phyloP scores from a whole-genome alignment of 495 filamentous ascomycete species.

The Platismatia glauca region DNA sequence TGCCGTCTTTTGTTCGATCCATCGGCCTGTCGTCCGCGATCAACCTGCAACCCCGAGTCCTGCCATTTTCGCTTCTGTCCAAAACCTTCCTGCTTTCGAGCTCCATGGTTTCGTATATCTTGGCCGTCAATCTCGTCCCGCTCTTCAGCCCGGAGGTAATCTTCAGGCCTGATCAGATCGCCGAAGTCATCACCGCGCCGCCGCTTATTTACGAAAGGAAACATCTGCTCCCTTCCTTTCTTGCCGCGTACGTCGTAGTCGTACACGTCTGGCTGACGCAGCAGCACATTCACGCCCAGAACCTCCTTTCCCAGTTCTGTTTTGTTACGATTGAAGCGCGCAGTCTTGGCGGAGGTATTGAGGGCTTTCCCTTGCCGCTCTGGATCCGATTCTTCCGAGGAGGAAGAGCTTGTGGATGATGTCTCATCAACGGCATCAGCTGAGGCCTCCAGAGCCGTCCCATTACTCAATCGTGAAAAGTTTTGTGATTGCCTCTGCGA shows the following conservation, averaged over 20 bases:
- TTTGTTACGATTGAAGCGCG: conserved; percentile 72
- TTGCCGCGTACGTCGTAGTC: conserved; percentile 92
- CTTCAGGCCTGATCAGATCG: conserved; percentile 84
- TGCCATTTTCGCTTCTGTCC: conserved; percentile 95
- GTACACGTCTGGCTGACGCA: conserved; percentile 78
- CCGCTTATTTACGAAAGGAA: conserved; percentile 72
- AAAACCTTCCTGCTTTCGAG: conserved; percentile 49
- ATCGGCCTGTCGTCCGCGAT: conserved; percentile 32
- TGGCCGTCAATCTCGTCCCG: conserved; percentile 68
- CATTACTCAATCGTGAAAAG: conserved; percentile 58
- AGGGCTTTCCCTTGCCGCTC: conserved; percentile 88
- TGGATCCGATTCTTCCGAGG: conserved; percentile 79
- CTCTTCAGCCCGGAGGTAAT: conserved; percentile 90
- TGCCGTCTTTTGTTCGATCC: conserved; percentile 40
- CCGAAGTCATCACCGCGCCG: conserved; percentile 85
- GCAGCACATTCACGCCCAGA: conserved; percentile 78
- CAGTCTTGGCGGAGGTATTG: conserved; percentile 74
- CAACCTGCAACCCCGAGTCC: conserved; percentile 42
- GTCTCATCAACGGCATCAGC: conserved; percentile 78
- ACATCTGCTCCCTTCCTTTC: conserved; percentile 88
- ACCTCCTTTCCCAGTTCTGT: conserved; percentile 75
- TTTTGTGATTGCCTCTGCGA: conserved; percentile 72
- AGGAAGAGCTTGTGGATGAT: conserved; percentile 66
- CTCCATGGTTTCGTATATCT: conserved; percentile 39
- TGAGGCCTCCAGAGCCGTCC: conserved; percentile 53